Percentiles rank a stretch among this genome's conserved stretches.
Conservation (phyloP, 2,329 filamentous ascomycete species). For the Neocucurbitaria cava region DNA sequence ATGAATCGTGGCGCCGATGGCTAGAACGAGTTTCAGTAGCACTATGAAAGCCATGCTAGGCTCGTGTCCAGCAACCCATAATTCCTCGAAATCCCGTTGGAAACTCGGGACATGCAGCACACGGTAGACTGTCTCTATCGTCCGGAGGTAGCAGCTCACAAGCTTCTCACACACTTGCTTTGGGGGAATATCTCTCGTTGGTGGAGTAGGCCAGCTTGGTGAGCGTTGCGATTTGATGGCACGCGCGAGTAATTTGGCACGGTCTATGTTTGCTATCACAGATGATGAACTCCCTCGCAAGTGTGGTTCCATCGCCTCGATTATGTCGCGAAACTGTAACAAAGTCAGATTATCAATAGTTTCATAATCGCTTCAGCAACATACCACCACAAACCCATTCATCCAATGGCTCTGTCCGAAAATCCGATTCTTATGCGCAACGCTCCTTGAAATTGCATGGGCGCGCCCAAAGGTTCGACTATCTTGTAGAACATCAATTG, state of each 20-base stretch:
- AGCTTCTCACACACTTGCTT: constrained; percentile 56
- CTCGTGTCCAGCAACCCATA: constrained; percentile 52
- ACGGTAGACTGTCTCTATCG: constrained; percentile 57
- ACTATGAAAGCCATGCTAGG: constrained; percentile 58
- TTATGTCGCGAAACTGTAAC: constrained; percentile 49
- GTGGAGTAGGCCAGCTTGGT: constrained; percentile 57
- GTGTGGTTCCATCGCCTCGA: constrained; percentile 53
- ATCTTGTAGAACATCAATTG: constrained; percentile 54
- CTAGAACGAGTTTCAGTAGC: constrained; percentile 65
- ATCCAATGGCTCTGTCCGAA: constrained; percentile 67
- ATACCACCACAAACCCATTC: constrained; percentile 57
- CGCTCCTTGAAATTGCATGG: constrained; percentile 49
- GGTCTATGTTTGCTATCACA: constrained; percentile 50
- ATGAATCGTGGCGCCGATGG: constrained; percentile 61
- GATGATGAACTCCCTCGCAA: constrained; percentile 50
- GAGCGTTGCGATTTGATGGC: constrained; percentile 59
- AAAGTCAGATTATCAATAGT: constrained; percentile 27
- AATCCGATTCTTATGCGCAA: constrained; percentile 63
- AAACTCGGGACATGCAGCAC: constrained; percentile 63
- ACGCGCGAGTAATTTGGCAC: constrained; percentile 62
- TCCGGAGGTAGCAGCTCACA: constrained; percentile 58
- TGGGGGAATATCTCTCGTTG: constrained; percentile 56
- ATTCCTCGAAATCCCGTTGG: constrained; percentile 55
- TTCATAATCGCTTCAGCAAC: constrained; percentile 11
- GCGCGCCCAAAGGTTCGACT: constrained; percentile 37